phyloP scores from a whole-genome alignment of 768 basidiomycete species.

The Xerocomellus intermedius region DNA sequence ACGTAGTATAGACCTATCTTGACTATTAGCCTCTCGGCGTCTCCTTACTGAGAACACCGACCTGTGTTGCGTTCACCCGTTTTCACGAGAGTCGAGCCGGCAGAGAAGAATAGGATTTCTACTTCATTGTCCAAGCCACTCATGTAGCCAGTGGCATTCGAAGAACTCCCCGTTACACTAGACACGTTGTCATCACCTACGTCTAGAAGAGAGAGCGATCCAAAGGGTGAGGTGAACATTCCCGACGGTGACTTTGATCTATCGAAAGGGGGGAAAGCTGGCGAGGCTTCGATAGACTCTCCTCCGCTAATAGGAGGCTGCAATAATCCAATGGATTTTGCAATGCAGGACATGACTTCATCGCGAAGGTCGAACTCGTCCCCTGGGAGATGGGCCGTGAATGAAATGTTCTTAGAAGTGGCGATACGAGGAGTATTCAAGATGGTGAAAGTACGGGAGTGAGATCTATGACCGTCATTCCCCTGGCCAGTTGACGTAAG shows the following conservation, averaged over 20 bases:
- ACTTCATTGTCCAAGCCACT: constrained; percentile 93
- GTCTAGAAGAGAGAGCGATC: constrained; percentile 71
- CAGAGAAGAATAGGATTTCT: constrained; percentile 90
- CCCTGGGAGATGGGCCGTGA: constrained; percentile 32
- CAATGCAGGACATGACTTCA: constrained; percentile 96
- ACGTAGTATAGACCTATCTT: constrained; percentile 81
- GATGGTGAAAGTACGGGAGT: constrained; percentile 48
- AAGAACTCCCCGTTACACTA: constrained; percentile 60
- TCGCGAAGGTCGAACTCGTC: constrained; percentile 94
- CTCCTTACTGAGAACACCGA: constrained; percentile 24
- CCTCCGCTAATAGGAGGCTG: constrained; percentile 77
- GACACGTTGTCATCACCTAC: constrained; percentile 65
- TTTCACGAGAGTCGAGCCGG: constrained; percentile 81
- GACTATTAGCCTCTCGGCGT: background rate
- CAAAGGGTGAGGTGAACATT: constrained; percentile 63
- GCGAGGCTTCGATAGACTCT: constrained; percentile 66
- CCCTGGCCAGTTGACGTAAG: constrained; percentile 53
- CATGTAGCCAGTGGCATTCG: constrained; percentile 54
- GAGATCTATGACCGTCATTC: constrained; percentile 45
- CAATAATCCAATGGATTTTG: constrained; percentile 92
- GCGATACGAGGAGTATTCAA: constrained; percentile 49
- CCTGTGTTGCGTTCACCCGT: constrained; percentile 91
- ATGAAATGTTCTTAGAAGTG: constrained; percentile 26
- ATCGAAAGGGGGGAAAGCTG: constrained; percentile 53
- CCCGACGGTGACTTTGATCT: constrained; percentile 34